Base-by-base conservation (phyloP, 371 early-diverging fungal species). In the Mucor saturninus region DNA sequence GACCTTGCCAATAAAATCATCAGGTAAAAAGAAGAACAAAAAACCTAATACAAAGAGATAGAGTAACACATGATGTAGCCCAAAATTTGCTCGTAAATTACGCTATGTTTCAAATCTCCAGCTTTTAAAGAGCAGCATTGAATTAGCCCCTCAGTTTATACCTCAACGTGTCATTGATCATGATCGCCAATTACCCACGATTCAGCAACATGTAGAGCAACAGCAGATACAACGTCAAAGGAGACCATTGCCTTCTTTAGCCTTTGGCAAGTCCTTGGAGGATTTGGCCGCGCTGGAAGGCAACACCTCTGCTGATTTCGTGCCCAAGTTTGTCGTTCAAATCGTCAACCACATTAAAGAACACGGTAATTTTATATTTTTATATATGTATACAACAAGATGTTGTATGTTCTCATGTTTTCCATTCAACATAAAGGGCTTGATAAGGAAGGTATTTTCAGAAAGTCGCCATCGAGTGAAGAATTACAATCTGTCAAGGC, bases 81-180 rank as follows among this genome's bases (percentile, higher is more conserved):
- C 96, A 14, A 97, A 97, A 75, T 97, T 97, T 76, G 85, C 91
- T n/a, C 80, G 84, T 46, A 97, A 97, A 74, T 76, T 97, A 26
- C 81, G 80, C 49, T 96, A 94, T 79, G 73, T 94, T 21, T 80
- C 89, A 35, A 90, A 77, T 37, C 73, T 96, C 38, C 79, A 89
- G 10, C 79, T 87, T 21, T 82, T 97, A 29, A 88, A 85, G 31
- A 63, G 46, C n/a, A 67, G 75, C 8, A 84, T 96, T 21, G 90
- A 90, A 0, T 69, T 94, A 15, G 81, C 84, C 40, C 85, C 91
- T 61, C 83, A 94, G 62, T 75, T 86, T 31, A 88, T 96, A 53
- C 96, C 98, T 10, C 79, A 86, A 38, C 81, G 87, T 32, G 91
- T 97, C 15, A 75, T 85, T 35, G 83, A 87, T 78, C 92, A 89